Evolutionary conservation across 345 rosid species (phyloP), one percentile per base, ranked within the genome.

Genomic region (Gossypium longicalyx): DNA sequence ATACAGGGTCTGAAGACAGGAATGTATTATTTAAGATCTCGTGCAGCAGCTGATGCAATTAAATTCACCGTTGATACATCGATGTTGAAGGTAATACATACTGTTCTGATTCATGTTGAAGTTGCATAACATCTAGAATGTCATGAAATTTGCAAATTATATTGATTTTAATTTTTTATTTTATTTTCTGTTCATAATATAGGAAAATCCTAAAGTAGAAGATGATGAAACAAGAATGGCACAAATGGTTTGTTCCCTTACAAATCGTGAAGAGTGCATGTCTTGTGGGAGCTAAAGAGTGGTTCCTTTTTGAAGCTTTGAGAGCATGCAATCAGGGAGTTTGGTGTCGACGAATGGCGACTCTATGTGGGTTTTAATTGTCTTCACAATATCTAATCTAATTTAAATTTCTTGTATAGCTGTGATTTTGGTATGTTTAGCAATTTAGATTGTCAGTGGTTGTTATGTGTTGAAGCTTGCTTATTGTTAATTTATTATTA

Each of bases 11-110:
- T 94, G 79, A 94, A 94, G 82, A 94, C 96, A 0, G 96, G 98
- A 61, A 94, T 94, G 99, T 94, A 94, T 61, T 92, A 92, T 84
- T 77, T 94, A 58, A 81, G 98, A 38, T 84, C 97, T 15, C 93
- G 96, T 22, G 98, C 96, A 64, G 99, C 99, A 38, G 97, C 97
- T 4, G 99, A 94, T 87, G 99, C 99, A 34, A 94, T 94, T 66
- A 89, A 92, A 85, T 92, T 94, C 85, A 94, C 98, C 5, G 98
- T 94, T 5, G 98, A 94, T 60, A 89, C 95, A 69, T 77, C 95
- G 11, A 60, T 77, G 79, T 81, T 88, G 4, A 85, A 86, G 74
- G 98, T 94, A 82, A 47, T 25, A 13, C 52, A 58, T 48, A 2
- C 11, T 38, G 43, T 34, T 34, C 22, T 38, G 7, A 12, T 4